Conservation (phyloP, 768 basidiomycete genomes). For the Kondoa malvinella region DNA sequence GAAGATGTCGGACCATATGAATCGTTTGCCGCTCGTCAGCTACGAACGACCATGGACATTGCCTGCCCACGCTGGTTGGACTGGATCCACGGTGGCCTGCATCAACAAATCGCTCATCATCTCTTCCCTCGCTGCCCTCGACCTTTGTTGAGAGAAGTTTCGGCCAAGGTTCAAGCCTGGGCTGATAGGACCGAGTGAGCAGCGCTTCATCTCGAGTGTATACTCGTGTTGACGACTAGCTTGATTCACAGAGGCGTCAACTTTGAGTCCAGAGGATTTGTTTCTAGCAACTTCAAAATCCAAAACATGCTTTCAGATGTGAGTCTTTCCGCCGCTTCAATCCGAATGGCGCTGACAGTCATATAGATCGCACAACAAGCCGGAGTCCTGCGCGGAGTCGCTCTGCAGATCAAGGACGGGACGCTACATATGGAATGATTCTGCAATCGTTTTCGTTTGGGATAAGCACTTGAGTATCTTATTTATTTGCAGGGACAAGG, state of each 20-base stretch:
- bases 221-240: too few species aligned
- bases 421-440: not conserved
- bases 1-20: slow-evolving; percentile 75
- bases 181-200: not conserved
- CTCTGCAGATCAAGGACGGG: not conserved
- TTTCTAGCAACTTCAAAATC: not conserved
- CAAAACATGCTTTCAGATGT: not conserved
- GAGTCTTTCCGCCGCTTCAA: not conserved
- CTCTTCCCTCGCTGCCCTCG: slow-evolving; percentile 85
- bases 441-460: too few species aligned
- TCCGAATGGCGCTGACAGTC: not conserved
- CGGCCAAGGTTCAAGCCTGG: not conserved
- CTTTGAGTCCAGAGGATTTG: not conserved
- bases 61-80: slow-evolving; percentile 57
- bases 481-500: not conserved
- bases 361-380: not conserved
- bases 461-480: too few species aligned
- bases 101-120: slow-evolving; percentile 77
- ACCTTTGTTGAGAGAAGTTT: slow-evolving; percentile 68
- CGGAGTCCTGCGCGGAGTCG: not conserved
- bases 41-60: slow-evolving; percentile 89
- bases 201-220: too few species aligned
- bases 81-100: slow-evolving; percentile 88
- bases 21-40: slow-evolving; percentile 77
- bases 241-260: too few species aligned